A percentile compares a stretch with the other conserved stretches of the same genome.
Evolutionary conservation across 257 asterid genomes (phyloP).

Genomic region (Osmanthus fragrans): DNA sequence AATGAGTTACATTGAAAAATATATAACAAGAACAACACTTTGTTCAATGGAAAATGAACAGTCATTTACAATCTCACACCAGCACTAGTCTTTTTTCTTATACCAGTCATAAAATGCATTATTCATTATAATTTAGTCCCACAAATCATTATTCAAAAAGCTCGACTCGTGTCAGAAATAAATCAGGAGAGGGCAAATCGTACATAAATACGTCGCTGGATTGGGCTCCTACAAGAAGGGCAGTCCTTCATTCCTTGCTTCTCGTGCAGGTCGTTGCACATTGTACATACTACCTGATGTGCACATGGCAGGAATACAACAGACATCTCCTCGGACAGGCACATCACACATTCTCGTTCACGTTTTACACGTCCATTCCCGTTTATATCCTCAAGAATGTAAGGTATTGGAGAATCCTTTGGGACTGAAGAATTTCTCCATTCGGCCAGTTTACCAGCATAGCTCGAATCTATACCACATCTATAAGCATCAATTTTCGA

Average conservation of each 20-base stretch:
- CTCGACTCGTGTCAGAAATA: conserved; percentile 24
- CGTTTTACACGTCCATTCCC: conserved; percentile 62
- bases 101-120: conserved; percentile 22
- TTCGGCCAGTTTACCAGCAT: not conserved
- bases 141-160: conserved; percentile 41
- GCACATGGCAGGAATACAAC: conserved; percentile 94
- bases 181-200: conserved; percentile 60
- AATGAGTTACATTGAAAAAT: not conserved
- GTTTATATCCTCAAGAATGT: conserved; percentile 30
- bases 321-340: conserved; percentile 92
- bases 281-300: conserved; percentile 81
- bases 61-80: conserved; percentile 24
- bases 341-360: conserved; percentile 97
- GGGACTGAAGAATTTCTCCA: not conserved
- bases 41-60: conserved; percentile 22
- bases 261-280: conserved; percentile 90
- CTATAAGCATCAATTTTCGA: conserved; percentile 85
- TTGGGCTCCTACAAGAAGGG: conserved; percentile 89
- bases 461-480: conserved; percentile 39
- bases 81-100: conserved; percentile 6
- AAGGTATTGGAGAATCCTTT: conserved; percentile 39
- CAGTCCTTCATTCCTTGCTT: conserved; percentile 97
- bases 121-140: conserved; percentile 37
- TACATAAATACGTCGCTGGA: conserved; percentile 78
- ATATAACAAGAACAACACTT: not conserved